Percentiles rank a stretch among this genome's conserved stretches.
Conservation (phyloP, 2,329 filamentous ascomycete genomes). For the Penicillium sp. region DNA sequence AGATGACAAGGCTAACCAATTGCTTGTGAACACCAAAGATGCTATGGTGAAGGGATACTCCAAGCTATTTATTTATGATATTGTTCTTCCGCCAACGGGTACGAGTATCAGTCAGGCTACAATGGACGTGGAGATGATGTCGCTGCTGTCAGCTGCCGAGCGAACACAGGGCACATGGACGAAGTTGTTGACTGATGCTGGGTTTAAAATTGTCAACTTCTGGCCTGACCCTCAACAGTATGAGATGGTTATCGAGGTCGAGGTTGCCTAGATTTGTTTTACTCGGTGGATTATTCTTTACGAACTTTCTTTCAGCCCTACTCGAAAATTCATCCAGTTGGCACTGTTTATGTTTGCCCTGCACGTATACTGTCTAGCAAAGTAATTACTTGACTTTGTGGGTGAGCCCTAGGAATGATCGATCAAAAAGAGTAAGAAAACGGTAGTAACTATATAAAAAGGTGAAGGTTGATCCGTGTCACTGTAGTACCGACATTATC, state of each 20-base stretch:
- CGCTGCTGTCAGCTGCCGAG: slow-evolving; percentile 49
- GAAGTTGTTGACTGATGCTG: slow-evolving; percentile 25
- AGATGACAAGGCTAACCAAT: slow-evolving; percentile 34
- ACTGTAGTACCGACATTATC: too few species aligned
- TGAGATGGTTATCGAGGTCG: slow-evolving; percentile 33
- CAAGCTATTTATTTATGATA: slow-evolving; percentile 43
- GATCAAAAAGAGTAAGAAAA: background rate
- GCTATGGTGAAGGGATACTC: slow-evolving; percentile 44
- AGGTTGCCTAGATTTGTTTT: slow-evolving; percentile 13
- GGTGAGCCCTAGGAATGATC: background rate
- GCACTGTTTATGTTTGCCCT: background rate
- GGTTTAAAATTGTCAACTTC: slow-evolving; percentile 31
- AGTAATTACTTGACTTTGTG: background rate
- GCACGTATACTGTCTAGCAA: background rate
- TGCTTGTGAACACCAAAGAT: slow-evolving; percentile 31
- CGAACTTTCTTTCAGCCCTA: background rate
- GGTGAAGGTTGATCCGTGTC: background rate
- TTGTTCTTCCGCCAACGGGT: slow-evolving; percentile 38
- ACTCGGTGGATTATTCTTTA: background rate
- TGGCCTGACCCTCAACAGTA: slow-evolving; percentile 31
- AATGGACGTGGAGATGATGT: slow-evolving; percentile 42
- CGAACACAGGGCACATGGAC: slow-evolving; percentile 33
- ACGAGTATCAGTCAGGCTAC: slow-evolving; percentile 34
- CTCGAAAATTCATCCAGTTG: background rate
- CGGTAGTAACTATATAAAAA: background rate